Percentiles rank a stretch among this genome's conserved stretches.
Evolutionary conservation across 345 rosid genomes (phyloP).

Genomic region (Cardamine occulta): DNA sequence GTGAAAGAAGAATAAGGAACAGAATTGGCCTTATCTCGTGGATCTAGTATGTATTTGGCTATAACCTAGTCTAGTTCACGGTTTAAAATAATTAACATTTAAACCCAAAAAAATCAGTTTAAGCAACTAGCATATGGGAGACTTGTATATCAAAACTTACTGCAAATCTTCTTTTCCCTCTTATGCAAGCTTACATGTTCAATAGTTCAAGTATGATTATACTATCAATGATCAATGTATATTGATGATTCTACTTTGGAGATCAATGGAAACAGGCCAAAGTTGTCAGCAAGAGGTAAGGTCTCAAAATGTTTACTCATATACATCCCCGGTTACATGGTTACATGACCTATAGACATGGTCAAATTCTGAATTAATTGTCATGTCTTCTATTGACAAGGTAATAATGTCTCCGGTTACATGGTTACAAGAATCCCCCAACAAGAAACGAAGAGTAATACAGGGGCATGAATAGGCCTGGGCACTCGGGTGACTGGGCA

Average conservation of each 20-base stretch:
- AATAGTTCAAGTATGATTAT: constrained; percentile 78
- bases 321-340: too few relatives aligned
- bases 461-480: neutral
- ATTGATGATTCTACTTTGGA: constrained; percentile 81
- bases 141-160: constrained; percentile 1
- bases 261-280: constrained; percentile 78
- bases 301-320: constrained; percentile 12
- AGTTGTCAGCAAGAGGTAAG: constrained; percentile 71
- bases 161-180: constrained; percentile 12
- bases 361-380: neutral
- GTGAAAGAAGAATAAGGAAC: too few relatives aligned
- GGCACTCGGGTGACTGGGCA: too few relatives aligned
- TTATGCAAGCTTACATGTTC: constrained; percentile 85
- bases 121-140: neutral
- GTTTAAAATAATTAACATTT: too few relatives aligned
- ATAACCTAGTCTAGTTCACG: too few relatives aligned
- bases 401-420: neutral
- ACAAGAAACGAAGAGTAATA: too few relatives aligned
- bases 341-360: neutral
- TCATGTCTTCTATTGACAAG: constrained; percentile 4
- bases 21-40: too few relatives aligned
- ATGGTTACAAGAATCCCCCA: too few relatives aligned
- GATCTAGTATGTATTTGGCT: too few relatives aligned
- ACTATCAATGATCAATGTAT: constrained; percentile 60
- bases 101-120: too few relatives aligned